Evolutionary conservation across 148 eudicot species (phyloP).

Genomic region (Rheum nobile): DNA sequence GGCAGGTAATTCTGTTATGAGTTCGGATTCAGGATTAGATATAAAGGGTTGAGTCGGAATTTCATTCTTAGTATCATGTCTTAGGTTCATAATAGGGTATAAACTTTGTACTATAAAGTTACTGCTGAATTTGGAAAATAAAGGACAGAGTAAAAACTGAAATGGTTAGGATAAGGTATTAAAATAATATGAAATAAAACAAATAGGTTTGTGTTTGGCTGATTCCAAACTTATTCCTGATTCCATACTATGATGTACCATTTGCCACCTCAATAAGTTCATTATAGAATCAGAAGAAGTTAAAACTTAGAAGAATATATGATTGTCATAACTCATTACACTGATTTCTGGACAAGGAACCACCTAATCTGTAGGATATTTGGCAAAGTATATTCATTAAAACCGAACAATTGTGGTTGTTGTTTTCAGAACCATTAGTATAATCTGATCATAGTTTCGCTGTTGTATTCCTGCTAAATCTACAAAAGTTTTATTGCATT

Average conservation of each 20-base stretch:
- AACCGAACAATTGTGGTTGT: not conserved
- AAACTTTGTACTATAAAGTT: not conserved
- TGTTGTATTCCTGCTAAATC: not conserved
- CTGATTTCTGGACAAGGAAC: no score
- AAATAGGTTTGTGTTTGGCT: no score
- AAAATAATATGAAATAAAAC: no score
- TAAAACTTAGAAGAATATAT: no score
- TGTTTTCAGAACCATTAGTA: not conserved
- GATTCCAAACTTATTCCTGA: no score
- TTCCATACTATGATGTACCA: no score
- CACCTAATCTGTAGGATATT: no score
- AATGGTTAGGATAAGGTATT: not conserved
- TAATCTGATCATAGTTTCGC: not conserved
- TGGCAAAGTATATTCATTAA: no score
- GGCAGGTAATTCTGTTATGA: constrained; percentile 62
- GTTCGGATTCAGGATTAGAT: not conserved
- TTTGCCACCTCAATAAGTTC: no score
- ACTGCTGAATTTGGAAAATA: not conserved
- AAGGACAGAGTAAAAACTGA: not conserved
- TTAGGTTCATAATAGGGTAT: not conserved
- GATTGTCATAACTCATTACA: no score
- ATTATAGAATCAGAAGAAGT: no score
- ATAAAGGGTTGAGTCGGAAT: not conserved
- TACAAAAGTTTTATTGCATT: not conserved
- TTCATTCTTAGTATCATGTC: not conserved